These are phyloP conservation scores for Aureobasidium sp. DNA, from an alignment of 2,329 filamentous ascomycete genomes.

Conservation along the genomic window DNA sequence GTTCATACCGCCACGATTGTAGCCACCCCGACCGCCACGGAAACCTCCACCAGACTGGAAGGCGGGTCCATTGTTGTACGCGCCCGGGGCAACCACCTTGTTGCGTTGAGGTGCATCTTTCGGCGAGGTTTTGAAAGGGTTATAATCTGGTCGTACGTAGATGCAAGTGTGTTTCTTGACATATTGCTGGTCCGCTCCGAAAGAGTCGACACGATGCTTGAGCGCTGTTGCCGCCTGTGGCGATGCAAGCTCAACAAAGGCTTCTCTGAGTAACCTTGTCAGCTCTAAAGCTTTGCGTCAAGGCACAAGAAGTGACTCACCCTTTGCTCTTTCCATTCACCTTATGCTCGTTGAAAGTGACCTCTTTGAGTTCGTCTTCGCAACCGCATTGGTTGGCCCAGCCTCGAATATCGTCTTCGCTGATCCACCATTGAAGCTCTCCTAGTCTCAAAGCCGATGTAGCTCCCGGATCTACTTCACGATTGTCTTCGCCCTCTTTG, in stretches of 20 bases:
- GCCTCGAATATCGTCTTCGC: slow-evolving; percentile 86
- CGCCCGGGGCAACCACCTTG: slow-evolving; percentile 46
- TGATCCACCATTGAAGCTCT: slow-evolving; percentile 94
- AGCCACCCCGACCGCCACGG: slow-evolving; percentile 26
- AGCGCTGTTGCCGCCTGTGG: slow-evolving; percentile 78
- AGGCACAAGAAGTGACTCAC: slow-evolving; percentile 45
- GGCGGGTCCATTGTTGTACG: slow-evolving; percentile 32
- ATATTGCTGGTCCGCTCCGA: slow-evolving; percentile 50
- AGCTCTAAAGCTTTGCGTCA: slow-evolving; percentile 5
- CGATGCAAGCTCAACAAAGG: slow-evolving; percentile 77
- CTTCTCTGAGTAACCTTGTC: slow-evolving; percentile 45
- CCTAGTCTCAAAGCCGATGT: slow-evolving; percentile 73
- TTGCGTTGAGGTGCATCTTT: slow-evolving; percentile 73
- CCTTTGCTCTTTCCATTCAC: slow-evolving; percentile 99
- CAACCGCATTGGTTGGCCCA: slow-evolving; percentile 74
- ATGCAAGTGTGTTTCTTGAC: slow-evolving; percentile 62
- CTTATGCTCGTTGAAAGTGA: slow-evolving; percentile 97
- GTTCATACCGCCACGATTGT: slow-evolving; percentile 23
- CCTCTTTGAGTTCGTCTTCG: slow-evolving; percentile 80
- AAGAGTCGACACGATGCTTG: slow-evolving; percentile 71
- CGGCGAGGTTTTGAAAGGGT: slow-evolving; percentile 84
- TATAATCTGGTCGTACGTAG: slow-evolving; percentile 69
- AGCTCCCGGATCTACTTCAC: slow-evolving; percentile 48
- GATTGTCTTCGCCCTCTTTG: slow-evolving; percentile 51
- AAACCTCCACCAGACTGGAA: slow-evolving; percentile 45